phyloP scores from a whole-genome alignment of 2,329 filamentous ascomycete species.

The Fusarium dlaminii region DNA sequence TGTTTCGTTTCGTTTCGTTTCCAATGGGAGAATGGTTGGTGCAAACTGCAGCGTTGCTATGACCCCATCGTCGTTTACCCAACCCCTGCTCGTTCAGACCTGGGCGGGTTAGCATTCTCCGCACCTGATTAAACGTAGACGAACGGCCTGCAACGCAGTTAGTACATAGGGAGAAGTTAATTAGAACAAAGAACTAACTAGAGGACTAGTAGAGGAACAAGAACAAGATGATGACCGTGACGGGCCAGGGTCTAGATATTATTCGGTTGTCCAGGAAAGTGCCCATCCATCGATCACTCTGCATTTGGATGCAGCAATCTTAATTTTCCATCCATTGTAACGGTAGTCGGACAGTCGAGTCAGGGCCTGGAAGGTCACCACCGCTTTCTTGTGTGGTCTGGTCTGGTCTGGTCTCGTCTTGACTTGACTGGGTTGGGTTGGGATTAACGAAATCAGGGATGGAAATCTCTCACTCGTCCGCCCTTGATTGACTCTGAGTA shows the following conservation, averaged over 20 bases:
- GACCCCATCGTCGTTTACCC: constrained; percentile 5
- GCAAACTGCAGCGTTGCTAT: background rate
- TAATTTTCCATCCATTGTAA: constrained; percentile 16
- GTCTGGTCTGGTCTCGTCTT: background rate
- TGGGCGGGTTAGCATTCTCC: constrained; percentile 19
- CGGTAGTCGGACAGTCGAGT: constrained; percentile 26
- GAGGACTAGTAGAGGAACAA: background rate
- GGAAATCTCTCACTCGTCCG: background rate
- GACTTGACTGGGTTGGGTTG: background rate
- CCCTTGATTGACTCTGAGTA: background rate
- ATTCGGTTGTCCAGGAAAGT: constrained; percentile 10
- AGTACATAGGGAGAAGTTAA: background rate
- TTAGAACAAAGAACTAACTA: background rate
- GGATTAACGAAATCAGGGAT: constrained; percentile 18
- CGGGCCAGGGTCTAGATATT: background rate
- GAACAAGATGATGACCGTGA: background rate
- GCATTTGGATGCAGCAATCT: constrained; percentile 21
- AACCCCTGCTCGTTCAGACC: constrained; percentile 11
- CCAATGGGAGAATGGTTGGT: background rate
- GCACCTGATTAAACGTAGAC: constrained; percentile 25
- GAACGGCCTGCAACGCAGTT: constrained; percentile 15
- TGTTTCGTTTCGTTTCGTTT: constrained; percentile 36
- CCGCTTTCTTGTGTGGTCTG: background rate
- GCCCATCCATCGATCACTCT: constrained; percentile 19
- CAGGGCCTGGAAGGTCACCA: constrained; percentile 22